Evolutionary conservation across 164 flowering plant genomes (phyloP).

Genomic region (Cinnamomum micranthum): DNA sequence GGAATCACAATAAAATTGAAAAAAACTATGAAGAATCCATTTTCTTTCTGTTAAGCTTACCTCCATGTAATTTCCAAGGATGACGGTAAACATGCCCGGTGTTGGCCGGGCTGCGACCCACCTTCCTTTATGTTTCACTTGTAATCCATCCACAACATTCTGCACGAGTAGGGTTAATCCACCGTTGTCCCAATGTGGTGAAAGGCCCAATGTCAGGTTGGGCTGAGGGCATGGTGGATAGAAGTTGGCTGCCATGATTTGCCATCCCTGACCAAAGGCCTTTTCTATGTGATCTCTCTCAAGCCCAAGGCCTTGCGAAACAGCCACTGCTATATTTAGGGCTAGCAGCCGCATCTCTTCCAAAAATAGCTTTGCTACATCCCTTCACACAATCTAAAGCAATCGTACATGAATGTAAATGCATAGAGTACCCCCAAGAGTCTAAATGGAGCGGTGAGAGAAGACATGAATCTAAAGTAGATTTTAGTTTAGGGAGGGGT

Average conservation of each 20-base stretch:
- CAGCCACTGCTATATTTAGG: conserved; percentile 10
- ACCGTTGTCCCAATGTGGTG: conserved; percentile 32
- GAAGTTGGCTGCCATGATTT: conserved; percentile 25
- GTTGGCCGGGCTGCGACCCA: too few relatives aligned
- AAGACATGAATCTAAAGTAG: too few relatives aligned
- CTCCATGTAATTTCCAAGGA: too few relatives aligned
- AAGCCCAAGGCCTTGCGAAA: conserved; percentile 26
- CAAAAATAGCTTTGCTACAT: conserved; percentile 20
- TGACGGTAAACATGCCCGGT: too few relatives aligned
- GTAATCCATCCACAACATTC: conserved; percentile 26
- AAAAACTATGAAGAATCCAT: too few relatives aligned
- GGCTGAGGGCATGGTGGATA: conserved; percentile 32
- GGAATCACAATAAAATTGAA: too few relatives aligned
- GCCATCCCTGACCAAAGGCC: conserved; percentile 21
- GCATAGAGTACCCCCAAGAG: too few relatives aligned
- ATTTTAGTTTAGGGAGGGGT: too few relatives aligned
- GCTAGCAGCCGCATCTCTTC: conserved; percentile 19
- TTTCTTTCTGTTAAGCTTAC: too few relatives aligned
- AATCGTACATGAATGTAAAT: too few relatives aligned
- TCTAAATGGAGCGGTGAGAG: too few relatives aligned
- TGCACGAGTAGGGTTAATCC: conserved; percentile 23
- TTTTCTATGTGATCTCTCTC: conserved; percentile 18
- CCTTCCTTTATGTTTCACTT: too few relatives aligned
- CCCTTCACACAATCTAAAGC: conserved; percentile 9
- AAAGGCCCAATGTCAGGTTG: conserved; percentile 18